These are phyloP conservation scores for Aspergillus ochraceoroseus DNA, from an alignment of 2,329 filamentous ascomycete genomes.

Conservation along the genomic window DNA sequence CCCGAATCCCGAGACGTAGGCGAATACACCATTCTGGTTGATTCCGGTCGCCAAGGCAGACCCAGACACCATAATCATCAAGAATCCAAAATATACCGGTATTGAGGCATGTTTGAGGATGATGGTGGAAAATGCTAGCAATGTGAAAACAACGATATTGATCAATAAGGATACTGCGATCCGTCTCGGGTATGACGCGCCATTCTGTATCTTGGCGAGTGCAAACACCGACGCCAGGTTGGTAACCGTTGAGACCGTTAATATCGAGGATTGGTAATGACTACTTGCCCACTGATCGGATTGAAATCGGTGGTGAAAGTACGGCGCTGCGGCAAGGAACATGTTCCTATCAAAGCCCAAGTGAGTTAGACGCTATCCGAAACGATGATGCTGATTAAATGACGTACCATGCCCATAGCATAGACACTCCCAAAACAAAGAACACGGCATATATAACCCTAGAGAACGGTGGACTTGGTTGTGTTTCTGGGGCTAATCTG, in stretches of 20 bases:
- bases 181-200: slow-evolving; percentile 80
- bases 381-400: not conserved
- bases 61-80: slow-evolving; percentile 75
- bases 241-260: slow-evolving; percentile 77
- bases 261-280: slow-evolving; percentile 85
- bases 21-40: slow-evolving; percentile 90
- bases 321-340: slow-evolving; percentile 92
- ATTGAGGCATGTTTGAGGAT: slow-evolving; percentile 60
- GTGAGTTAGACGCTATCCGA: not conserved
- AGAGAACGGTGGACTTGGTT: slow-evolving; percentile 55
- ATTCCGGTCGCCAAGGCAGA: slow-evolving; percentile 76
- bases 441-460: slow-evolving; percentile 85
- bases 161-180: slow-evolving; percentile 72
- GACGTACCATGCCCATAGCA: slow-evolving; percentile 92
- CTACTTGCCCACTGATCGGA: slow-evolving; percentile 64
- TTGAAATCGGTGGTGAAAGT: slow-evolving; percentile 79
- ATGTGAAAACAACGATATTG: slow-evolving; percentile 68
- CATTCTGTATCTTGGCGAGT: slow-evolving; percentile 72
- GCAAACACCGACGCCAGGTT: slow-evolving; percentile 72
- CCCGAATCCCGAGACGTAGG: slow-evolving; percentile 81
- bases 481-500: slow-evolving; percentile 11
- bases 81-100: slow-evolving; percentile 68
- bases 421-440: slow-evolving; percentile 76
- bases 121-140: slow-evolving; percentile 75
- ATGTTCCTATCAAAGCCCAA: slow-evolving; percentile 66